Conservation (phyloP, 768 basidiomycete species). For the Mycena albidolilacea region DNA sequence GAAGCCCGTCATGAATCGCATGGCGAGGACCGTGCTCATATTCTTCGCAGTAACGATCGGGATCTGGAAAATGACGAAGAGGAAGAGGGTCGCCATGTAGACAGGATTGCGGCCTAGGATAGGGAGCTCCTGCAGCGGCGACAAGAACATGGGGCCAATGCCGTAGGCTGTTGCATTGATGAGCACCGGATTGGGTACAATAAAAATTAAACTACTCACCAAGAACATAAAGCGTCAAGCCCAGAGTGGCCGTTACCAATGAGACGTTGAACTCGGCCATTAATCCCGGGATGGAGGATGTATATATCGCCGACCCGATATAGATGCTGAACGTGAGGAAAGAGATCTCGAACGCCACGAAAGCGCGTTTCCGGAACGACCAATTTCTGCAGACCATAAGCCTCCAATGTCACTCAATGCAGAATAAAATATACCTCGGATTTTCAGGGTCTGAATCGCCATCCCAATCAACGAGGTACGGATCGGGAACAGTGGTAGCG, state of each 20-base stretch:
- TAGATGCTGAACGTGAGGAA: conserved; percentile 52
- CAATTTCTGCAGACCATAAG: conserved; percentile 46
- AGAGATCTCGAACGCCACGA: conserved; percentile 51
- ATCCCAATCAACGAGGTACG: conserved; percentile 46
- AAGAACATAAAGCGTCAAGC: conserved; percentile 46
- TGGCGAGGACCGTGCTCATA: conserved; percentile 48
- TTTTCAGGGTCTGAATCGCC: conserved; percentile 47
- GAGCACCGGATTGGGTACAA: too few species aligned
- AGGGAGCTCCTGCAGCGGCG: conserved; percentile 52
- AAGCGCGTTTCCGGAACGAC: conserved; percentile 46
- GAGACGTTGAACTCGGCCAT: conserved; percentile 47
- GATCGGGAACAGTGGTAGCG: conserved; percentile 36
- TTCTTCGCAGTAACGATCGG: conserved; percentile 51
- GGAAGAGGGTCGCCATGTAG: conserved; percentile 49
- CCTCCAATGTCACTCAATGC: neutral
- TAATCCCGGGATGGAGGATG: conserved; percentile 46
- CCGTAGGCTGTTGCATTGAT: conserved; percentile 34
- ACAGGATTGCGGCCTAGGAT: conserved; percentile 50
- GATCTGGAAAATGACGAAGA: conserved; percentile 52
- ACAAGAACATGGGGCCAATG: conserved; percentile 48
- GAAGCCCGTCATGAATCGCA: conserved; percentile 53
- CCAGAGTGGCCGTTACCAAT: conserved; percentile 47
- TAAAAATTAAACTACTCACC: conserved; percentile 34
- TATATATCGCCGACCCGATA: conserved; percentile 53
- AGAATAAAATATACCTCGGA: conserved; percentile 39